Percentiles rank a stretch among this genome's conserved stretches.
phyloP scores from a whole-genome alignment of 106 monocot species.

The Amphibolis antarctica region DNA sequence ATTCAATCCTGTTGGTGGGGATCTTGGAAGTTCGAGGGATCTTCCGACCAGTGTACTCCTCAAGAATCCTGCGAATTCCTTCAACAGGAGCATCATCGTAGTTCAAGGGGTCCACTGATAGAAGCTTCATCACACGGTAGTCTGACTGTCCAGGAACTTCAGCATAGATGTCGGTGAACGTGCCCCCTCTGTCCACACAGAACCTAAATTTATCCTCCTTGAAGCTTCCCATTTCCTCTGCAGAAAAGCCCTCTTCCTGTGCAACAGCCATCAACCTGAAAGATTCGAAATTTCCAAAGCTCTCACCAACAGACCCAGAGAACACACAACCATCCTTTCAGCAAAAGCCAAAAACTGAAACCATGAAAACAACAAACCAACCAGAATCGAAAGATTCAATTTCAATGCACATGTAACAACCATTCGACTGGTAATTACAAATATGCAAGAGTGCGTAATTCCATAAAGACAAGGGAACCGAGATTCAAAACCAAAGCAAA shows the following conservation, averaged over 20 bases:
- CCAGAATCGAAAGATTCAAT: too few species aligned
- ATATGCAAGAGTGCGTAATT: too few species aligned
- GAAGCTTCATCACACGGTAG: conserved; percentile 62
- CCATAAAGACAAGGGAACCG: too few species aligned
- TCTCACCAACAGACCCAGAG: too few species aligned
- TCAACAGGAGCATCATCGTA: conserved; percentile 91
- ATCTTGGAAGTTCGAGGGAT: conserved; percentile 75
- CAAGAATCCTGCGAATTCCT: conserved; percentile 79
- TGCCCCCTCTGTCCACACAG: conserved; percentile 95
- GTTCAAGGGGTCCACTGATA: conserved; percentile 84
- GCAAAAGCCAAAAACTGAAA: too few species aligned
- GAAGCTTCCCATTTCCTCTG: conserved; percentile 32
- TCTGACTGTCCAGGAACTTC: conserved; percentile 63
- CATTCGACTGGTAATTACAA: too few species aligned
- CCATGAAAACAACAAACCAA: too few species aligned
- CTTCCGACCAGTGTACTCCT: conserved; percentile 49
- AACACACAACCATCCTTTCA: too few species aligned
- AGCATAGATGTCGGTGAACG: conserved; percentile 93
- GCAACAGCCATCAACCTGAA: too few species aligned
- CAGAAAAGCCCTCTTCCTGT: not conserved
- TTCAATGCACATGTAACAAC: too few species aligned
- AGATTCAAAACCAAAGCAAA: too few species aligned
- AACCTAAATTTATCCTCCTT: conserved; percentile 62
- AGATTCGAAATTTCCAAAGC: too few species aligned
- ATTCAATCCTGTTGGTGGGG: conserved; percentile 78